A percentile compares a stretch with the other conserved stretches of the same genome.
Evolutionary conservation across 768 basidiomycete species (phyloP).

Genomic region (Tremella mesenterica): DNA sequence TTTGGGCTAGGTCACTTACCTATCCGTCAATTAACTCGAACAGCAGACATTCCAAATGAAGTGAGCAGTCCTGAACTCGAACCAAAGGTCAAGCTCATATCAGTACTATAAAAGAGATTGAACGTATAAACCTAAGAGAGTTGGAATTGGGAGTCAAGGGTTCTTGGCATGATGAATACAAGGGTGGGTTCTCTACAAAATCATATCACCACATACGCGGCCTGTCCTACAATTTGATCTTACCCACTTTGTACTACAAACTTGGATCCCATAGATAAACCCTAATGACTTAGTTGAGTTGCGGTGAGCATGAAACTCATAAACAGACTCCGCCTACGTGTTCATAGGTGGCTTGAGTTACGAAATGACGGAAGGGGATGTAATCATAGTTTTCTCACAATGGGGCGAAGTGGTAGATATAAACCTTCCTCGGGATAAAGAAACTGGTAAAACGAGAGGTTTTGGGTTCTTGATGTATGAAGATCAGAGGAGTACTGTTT

Average conservation of each 20-base stretch:
- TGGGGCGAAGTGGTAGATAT: conserved; percentile 96
- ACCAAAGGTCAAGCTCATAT: not conserved
- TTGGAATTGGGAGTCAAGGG: conserved; percentile 59
- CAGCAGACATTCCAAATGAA: conserved; percentile 16
- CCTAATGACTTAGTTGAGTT: too few species aligned
- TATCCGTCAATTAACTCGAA: not conserved
- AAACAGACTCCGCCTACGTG: conserved; percentile 81
- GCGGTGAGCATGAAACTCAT: conserved; percentile 11
- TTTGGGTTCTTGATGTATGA: conserved; percentile 99
- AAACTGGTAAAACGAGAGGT: conserved; percentile 79
- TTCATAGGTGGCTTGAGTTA: conserved; percentile 80
- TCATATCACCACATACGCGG: too few species aligned
- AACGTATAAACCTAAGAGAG: conserved; percentile 83
- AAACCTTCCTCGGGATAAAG: conserved; percentile 87
- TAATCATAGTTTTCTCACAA: conserved; percentile 94
- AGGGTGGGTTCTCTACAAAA: conserved; percentile 52
- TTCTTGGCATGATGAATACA: conserved; percentile 92
- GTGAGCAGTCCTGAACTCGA: conserved; percentile 1
- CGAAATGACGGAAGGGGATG: conserved; percentile 93
- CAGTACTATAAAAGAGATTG: conserved; percentile 88
- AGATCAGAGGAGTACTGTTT: conserved; percentile 87
- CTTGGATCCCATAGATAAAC: too few species aligned
- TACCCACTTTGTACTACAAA: too few species aligned
- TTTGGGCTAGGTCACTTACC: not conserved
- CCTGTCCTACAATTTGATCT: too few species aligned